Base-by-base conservation (phyloP, 768 basidiomycete species). In the Termitomyces sp. region DNA sequence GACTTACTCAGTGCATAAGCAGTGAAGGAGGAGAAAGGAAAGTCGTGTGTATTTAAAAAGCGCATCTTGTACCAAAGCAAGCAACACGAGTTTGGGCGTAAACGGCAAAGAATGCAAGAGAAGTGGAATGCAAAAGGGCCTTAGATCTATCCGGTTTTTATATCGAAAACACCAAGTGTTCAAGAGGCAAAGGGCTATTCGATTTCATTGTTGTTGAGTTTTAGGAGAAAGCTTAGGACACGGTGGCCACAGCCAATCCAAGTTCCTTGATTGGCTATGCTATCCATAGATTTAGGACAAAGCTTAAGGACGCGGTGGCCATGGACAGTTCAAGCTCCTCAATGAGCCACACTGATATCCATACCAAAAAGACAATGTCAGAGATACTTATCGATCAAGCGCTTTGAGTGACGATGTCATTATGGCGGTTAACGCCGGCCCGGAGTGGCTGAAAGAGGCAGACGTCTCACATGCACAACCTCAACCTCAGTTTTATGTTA, bases 11-110 rank as follows among this genome's bases (percentile, higher is more conserved):
- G 52, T 26, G 55, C 49, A 56, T 59, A 61, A 31, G 41, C 50
- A 5, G 55, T 36, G 34, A 61, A 59, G 10, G 61, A 56, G 41
- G 55, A 47, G 43, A 58, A 61, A 32, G 61, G 57, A 29, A 61
- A 61, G 5, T 58, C 46, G 31, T 55, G 53, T 42, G 57, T 43
- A 36, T 61, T 20, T 8, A 58, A 56, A 51, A 27, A 12, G 24
- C 24, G 24, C 50, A 51, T 51, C 18, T 32, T 36, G 4, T 49
- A 13, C 3, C 24, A 49, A 27, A 9, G 24, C 10, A n/a, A 39
- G 36, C 8, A 27, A 24, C 24, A 27, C 34, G 14, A 26, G 16
- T 26, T 18, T 16, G 24, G 9, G 18, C 36, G 24, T 37, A 51
- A 26, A 51, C 10, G 24, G 12, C 8, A n/a, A 26, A 5, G 22